Conservation (phyloP, 2,329 filamentous ascomycete species). For the Bimuria novae-zelandiae region DNA sequence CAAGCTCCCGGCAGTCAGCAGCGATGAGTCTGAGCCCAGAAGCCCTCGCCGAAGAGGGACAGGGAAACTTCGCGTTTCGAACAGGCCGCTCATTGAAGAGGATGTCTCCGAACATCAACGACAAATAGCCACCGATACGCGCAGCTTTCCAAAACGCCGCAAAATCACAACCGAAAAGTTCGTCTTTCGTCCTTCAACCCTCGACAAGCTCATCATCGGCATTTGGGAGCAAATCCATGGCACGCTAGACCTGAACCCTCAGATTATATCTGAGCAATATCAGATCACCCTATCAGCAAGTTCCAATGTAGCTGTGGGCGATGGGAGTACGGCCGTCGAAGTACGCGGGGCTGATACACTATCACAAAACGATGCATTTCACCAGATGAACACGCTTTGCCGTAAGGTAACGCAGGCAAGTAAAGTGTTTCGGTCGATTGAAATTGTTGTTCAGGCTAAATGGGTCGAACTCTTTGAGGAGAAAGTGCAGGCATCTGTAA, state of each 20-base stretch:
- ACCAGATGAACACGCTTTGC: slow-evolving; percentile 50
- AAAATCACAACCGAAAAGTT: slow-evolving; percentile 44
- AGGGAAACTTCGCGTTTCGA: slow-evolving; percentile 34
- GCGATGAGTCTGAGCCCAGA: slow-evolving; percentile 3
- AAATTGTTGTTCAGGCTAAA: slow-evolving; percentile 62
- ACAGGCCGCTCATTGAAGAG: slow-evolving; percentile 30
- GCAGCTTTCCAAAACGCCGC: slow-evolving; percentile 40
- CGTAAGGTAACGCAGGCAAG: slow-evolving; percentile 56
- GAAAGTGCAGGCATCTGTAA: slow-evolving; percentile 51
- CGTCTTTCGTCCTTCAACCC: slow-evolving; percentile 52
- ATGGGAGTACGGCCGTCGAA: slow-evolving; percentile 15
- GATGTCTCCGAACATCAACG: slow-evolving; percentile 39
- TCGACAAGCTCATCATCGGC: slow-evolving; percentile 55
- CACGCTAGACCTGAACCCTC: slow-evolving; percentile 48
- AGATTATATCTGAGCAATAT: slow-evolving; percentile 41
- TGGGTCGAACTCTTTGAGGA: slow-evolving; percentile 62
- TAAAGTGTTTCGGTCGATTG: slow-evolving; percentile 60
- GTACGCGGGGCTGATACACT: slow-evolving; percentile 17
- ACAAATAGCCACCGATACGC: slow-evolving; percentile 38
- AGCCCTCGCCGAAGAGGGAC: slow-evolving; percentile 30
- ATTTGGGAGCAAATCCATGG: slow-evolving; percentile 57
- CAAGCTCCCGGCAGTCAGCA: slow-evolving; percentile 5
- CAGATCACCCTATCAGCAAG: slow-evolving; percentile 24
- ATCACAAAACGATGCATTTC: slow-evolving; percentile 36
- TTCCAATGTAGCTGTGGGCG: slow-evolving; percentile 17